phyloP scores from a whole-genome alignment of 2,329 filamentous ascomycete species.

The Neofusicoccum kwambonambiense region DNA sequence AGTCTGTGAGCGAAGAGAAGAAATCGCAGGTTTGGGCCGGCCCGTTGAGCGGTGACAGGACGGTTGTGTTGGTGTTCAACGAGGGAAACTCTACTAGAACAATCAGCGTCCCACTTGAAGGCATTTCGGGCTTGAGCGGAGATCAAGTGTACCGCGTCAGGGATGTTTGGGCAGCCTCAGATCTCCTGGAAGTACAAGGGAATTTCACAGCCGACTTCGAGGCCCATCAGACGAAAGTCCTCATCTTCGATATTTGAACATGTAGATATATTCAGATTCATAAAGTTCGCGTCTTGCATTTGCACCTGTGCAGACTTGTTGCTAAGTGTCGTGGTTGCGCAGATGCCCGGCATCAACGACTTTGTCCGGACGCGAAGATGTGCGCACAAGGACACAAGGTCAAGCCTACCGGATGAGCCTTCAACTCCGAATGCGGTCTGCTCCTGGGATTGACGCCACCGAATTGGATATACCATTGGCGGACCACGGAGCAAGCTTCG shows the following conservation, averaged over 20 bases:
- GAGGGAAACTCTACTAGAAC: background rate
- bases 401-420: too few species aligned
- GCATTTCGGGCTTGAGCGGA: background rate
- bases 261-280: too few species aligned
- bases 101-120: background rate
- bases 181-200: background rate
- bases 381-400: too few species aligned
- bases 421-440: too few species aligned
- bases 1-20: background rate
- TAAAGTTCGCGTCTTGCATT: too few species aligned
- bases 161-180: background rate
- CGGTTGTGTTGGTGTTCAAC: background rate
- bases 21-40: background rate
- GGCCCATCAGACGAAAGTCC: background rate
- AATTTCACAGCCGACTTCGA: background rate
- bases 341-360: too few species aligned
- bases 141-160: background rate
- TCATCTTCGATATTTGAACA: background rate
- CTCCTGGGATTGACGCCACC: too few species aligned
- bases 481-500: too few species aligned
- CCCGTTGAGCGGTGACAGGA: background rate
- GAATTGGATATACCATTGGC: too few species aligned
- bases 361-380: too few species aligned
- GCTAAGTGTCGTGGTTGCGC: too few species aligned
- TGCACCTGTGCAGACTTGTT: too few species aligned